Evolutionary conservation across 192 early-diverging fungal genomes (phyloP), one percentile per base, ranked within the genome.

Genomic region (Funneliformis geosporum): DNA sequence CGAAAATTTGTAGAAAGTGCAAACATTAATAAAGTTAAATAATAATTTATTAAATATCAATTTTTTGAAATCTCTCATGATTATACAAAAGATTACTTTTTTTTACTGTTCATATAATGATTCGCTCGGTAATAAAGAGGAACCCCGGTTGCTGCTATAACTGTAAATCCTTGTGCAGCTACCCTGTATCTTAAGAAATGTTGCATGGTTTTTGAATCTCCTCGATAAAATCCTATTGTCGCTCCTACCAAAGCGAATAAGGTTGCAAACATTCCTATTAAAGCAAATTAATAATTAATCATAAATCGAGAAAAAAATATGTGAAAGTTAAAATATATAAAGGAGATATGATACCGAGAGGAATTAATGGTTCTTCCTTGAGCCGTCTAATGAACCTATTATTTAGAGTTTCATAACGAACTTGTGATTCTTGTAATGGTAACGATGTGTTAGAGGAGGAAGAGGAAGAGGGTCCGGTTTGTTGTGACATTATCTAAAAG

Each of bases 151-250:
- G 40, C n/a, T 43, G 16, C 67, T 69, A 69, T 1, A 16, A 74
- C 73, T n/a, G 73, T 74, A 74, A 74, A 74, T 14, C 73, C 73
- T 74, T 74, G 73, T 8, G 73, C 73, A 11, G 47, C 25, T 39
- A 74, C 47, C 28, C 73, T 44, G 38, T 33, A 60, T 60, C 73
- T 55, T 39, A 74, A 59, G 33, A 74, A 60, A 39, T 28, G 46
- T 33, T 74, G 73, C 46, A 74, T 60, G 16, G 55, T 74, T 21
- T 6, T 39, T 4, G 73, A 74, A 27, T 74, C 55, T 18, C 73
- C 73, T 18, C 12, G 28, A 33, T 60, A 28, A 50, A 43, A 74
- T 18, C 44, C 55, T 18, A 59, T 11, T 8, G 73, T 60, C 33
- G 73, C 73, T 6, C 47, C 73, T 14, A 9, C 5, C n/a, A 74